Base-by-base conservation (phyloP, 306 rosid species). In the Datisca glomerata region DNA sequence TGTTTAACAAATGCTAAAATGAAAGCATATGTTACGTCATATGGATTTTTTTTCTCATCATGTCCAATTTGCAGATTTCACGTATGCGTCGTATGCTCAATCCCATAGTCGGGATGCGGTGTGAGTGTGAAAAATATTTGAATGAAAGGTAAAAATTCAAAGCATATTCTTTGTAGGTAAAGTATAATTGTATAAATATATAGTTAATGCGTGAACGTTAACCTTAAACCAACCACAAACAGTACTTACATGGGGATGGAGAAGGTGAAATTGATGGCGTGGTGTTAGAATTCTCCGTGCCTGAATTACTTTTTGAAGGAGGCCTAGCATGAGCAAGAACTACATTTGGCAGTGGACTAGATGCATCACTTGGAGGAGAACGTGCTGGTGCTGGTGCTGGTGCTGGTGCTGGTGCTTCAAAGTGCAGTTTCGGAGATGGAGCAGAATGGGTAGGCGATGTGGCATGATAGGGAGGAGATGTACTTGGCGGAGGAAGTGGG, bases 281-380 rank as follows among this genome's bases (percentile, higher is more conserved):
- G 1, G 47, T 27, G 44, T 33, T 21, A 20, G 74, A 61, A 44
- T 6, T 65, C 45, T 61, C 69, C 3, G 63, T 23, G 27, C 55
- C 56, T 20, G 79, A 64, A 45, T 61, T 47, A 32, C 51, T 75
- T 57, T 58, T 75, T 24, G 82, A 66, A 37, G 86, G 92, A 23
- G 94, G 79, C 59, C 58, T 81, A 59, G 45, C 74, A 65, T 72
- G 92, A 53, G 79, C 66, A 59, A 78, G 75, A 59, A 80, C 74
- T 20, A 81, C 94, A 55, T 59, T 73, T 28, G 86, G 91, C 59
- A 73, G 64, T 34, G 96, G 94, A 68, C 84, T 66, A 47, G 71
- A 70, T 20, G 73, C 79, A 19, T 86, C 84, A 43, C 57, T 63
- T 17, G 73, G 44, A 70, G 59, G 60, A 49, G 71, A 58, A 24